These are phyloP conservation scores for Podospora pseudopauciseta DNA, from an alignment of 495 filamentous ascomycete species.

Conservation along the genomic window DNA sequence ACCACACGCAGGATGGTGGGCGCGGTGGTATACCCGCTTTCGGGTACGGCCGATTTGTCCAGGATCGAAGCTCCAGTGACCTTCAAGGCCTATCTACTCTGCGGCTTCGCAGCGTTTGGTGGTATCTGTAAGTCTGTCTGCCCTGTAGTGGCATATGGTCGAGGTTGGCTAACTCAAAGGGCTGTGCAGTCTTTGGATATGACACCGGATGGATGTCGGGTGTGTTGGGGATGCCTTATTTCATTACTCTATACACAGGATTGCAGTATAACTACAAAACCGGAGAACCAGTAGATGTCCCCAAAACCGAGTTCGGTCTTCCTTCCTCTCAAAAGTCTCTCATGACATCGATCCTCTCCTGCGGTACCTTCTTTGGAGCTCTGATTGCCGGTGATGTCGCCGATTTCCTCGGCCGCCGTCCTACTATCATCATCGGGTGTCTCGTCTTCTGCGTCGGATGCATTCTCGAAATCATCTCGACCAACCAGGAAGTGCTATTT, in stretches of 20 bases:
- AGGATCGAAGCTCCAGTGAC: slow-evolving; percentile 64
- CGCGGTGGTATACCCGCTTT: slow-evolving; percentile 22
- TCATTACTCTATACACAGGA: slow-evolving; percentile 61
- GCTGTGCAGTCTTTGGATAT: slow-evolving; percentile 52
- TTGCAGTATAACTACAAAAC: slow-evolving; percentile 55
- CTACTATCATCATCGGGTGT: slow-evolving; percentile 64
- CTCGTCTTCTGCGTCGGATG: slow-evolving; percentile 61
- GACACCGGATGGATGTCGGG: slow-evolving; percentile 65
- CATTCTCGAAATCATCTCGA: slow-evolving; percentile 52
- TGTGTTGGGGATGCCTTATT: slow-evolving; percentile 52
- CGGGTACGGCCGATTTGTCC: slow-evolving; percentile 42
- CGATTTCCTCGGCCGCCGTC: slow-evolving; percentile 64
- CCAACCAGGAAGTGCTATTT: slow-evolving; percentile 41
- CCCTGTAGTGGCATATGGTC: too few relatives aligned
- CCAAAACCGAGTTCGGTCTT: slow-evolving; percentile 28
- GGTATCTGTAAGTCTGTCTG: slow-evolving; percentile 46
- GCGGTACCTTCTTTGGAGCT: slow-evolving; percentile 72
- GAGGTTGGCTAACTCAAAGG: slow-evolving; percentile 5
- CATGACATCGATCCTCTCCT: slow-evolving; percentile 70
- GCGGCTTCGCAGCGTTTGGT: slow-evolving; percentile 63
- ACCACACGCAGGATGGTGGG: slow-evolving; percentile 21
- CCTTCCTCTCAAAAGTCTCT: slow-evolving; percentile 52
- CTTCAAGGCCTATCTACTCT: slow-evolving; percentile 62
- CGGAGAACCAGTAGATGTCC: slow-evolving; percentile 34
- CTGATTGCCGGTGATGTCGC: slow-evolving; percentile 66